Evolutionary conservation across 2,329 filamentous ascomycete genomes (phyloP).

Genomic region (Didymella arachidicola): DNA sequence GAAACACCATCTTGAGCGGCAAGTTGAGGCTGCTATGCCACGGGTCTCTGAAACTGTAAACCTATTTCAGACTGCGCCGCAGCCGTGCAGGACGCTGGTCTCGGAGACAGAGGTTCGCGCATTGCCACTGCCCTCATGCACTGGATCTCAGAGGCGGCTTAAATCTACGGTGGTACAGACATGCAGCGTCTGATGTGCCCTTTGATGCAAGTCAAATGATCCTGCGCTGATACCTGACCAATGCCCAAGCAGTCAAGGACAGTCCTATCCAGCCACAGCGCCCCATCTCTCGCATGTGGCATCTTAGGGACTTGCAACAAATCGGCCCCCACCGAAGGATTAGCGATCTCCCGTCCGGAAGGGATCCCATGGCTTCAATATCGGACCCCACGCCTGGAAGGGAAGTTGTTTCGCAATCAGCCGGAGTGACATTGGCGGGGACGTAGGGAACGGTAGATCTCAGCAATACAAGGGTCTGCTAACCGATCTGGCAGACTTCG

Average conservation of each 20-base stretch:
- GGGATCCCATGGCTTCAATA: conserved; percentile 21
- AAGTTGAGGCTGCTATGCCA: conserved; percentile 1
- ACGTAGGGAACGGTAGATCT: conserved; percentile 2
- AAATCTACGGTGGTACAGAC: not conserved
- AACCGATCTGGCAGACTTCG: not conserved
- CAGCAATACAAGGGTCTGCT: not conserved
- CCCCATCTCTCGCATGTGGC: conserved; percentile 1
- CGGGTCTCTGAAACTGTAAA: not conserved
- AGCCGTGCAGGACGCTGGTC: not conserved
- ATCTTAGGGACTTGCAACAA: conserved; percentile 11
- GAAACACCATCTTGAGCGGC: conserved; percentile 1
- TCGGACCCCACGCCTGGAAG: conserved; percentile 20
- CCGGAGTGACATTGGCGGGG: conserved; percentile 15
- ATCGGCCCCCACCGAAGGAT: conserved; percentile 10
- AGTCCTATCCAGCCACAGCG: conserved; percentile 7
- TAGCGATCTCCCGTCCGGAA: conserved; percentile 28
- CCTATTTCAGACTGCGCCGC: conserved; percentile 5
- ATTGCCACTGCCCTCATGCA: not conserved
- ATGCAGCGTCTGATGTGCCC: conserved; percentile 1
- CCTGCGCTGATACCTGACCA: not conserved
- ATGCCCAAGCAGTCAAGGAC: not conserved
- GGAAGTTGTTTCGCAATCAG: conserved; percentile 18
- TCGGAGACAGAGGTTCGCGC: not conserved
- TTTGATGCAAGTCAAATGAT: not conserved
- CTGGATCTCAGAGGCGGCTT: not conserved